Evolutionary conservation across 2,329 filamentous ascomycete species (phyloP).

Genomic region (Cladobotryum protrusum): DNA sequence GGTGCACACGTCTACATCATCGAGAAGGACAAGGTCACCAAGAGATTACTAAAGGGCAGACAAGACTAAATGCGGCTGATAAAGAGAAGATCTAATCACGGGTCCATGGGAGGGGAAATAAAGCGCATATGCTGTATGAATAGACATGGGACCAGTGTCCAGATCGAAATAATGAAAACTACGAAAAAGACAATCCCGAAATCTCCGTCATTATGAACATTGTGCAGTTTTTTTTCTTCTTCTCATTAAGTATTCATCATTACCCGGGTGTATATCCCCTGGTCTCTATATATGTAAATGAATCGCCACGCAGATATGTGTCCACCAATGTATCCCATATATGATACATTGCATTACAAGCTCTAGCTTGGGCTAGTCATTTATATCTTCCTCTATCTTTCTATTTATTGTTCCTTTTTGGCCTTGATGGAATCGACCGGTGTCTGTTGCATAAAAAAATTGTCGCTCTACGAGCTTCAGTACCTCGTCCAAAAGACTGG

Average conservation of each 20-base stretch:
- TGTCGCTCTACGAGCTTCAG: constrained; percentile 72
- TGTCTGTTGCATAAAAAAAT: constrained; percentile 53
- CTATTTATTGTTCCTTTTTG: constrained; percentile 49
- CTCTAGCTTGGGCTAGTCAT: constrained; percentile 20
- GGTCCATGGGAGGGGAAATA: constrained; percentile 1
- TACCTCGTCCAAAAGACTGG: constrained; percentile 71
- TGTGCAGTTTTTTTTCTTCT: not conserved
- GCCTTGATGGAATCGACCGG: constrained; percentile 31
- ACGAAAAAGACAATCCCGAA: not conserved
- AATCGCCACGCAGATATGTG: not conserved
- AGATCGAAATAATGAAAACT: not conserved
- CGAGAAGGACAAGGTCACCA: constrained; percentile 99
- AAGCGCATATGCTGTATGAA: constrained; percentile 11
- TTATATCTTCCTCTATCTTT: constrained; percentile 14
- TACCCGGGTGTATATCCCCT: not conserved
- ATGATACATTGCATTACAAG: constrained; percentile 17
- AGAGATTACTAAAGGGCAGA: constrained; percentile 76
- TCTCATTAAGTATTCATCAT: not conserved
- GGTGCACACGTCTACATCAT: constrained; percentile 99
- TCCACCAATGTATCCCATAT: not conserved
- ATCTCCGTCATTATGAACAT: not conserved
- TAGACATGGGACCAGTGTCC: constrained; percentile 13
- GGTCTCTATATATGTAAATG: not conserved
- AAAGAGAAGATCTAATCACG: not conserved
- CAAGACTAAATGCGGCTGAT: constrained; percentile 8